Evolutionary conservation across 306 rosid species (phyloP).

Genomic region (Medicago ruthenica): DNA sequence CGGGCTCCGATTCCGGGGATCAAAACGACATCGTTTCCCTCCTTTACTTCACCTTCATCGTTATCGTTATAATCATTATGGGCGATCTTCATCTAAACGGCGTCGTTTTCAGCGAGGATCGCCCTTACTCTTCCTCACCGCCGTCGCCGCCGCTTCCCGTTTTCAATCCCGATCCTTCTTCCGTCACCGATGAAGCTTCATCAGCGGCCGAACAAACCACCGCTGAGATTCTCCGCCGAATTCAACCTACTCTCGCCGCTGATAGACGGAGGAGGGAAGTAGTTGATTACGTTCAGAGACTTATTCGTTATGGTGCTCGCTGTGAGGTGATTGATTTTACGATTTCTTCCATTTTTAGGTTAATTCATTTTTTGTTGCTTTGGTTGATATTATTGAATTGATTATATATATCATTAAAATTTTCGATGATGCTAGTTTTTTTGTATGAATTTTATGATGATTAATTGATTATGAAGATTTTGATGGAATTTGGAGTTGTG

Average conservation of each 20-base stretch:
- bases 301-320: slow-evolving; percentile 44
- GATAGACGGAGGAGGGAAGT: slow-evolving; percentile 53
- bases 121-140: slow-evolving; percentile 50
- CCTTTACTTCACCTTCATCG: neutral
- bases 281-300: slow-evolving; percentile 54
- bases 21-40: neutral
- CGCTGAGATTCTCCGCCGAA: slow-evolving; percentile 49
- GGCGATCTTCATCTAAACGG: slow-evolving; percentile 61
- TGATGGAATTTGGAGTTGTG: slow-evolving; percentile 4
- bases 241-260: slow-evolving; percentile 53
- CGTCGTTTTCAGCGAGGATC: slow-evolving; percentile 54
- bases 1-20: slow-evolving; percentile 41
- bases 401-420: neutral
- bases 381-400: neutral
- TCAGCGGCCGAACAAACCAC: slow-evolving; percentile 51
- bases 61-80: slow-evolving; percentile 42
- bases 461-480: slow-evolving; percentile 19
- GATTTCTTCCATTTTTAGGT: slow-evolving; percentile 9
- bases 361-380: neutral
- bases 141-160: slow-evolving; percentile 54
- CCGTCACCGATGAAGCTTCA: slow-evolving; percentile 43
- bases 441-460: slow-evolving; percentile 21
- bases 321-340: slow-evolving; percentile 51
- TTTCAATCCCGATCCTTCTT: slow-evolving; percentile 47
- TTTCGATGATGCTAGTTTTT: neutral